Evolutionary conservation across 2,329 filamentous ascomycete genomes (phyloP).

Genomic region (Lithohypha guttulata): DNA sequence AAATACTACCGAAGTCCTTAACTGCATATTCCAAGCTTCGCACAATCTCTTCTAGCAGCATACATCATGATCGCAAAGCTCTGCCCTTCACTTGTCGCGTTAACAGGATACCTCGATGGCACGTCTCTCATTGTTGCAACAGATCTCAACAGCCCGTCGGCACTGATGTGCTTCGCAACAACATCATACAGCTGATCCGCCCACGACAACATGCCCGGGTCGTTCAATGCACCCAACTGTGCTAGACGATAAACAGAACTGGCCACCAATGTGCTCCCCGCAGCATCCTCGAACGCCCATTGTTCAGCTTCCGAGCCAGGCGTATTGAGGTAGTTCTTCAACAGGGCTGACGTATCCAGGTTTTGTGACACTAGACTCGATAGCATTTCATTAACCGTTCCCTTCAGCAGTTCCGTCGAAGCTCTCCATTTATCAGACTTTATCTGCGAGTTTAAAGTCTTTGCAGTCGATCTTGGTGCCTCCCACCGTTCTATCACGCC

Average conservation of each 20-base stretch:
- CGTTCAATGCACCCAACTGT: constrained; percentile 28
- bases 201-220: constrained; percentile 30
- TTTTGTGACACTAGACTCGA: not conserved
- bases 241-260: constrained; percentile 38
- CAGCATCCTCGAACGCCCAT: constrained; percentile 34
- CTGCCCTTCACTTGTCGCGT: constrained; percentile 16
- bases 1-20: not conserved
- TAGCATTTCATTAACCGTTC: constrained; percentile 17
- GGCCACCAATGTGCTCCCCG: constrained; percentile 38
- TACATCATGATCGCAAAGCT: constrained; percentile 17
- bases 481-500: constrained; percentile 26
- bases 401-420: constrained; percentile 26
- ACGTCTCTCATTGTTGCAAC: constrained; percentile 14
- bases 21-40: constrained; percentile 8
- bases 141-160: constrained; percentile 7
- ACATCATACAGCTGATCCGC: constrained; percentile 31
- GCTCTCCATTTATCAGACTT: too few relatives aligned
- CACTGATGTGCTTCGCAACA: constrained; percentile 28
- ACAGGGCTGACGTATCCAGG: constrained; percentile 19
- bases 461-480: too few relatives aligned
- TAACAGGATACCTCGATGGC: constrained; percentile 9
- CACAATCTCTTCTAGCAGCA: constrained; percentile 13
- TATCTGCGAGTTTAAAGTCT: too few relatives aligned
- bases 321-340: constrained; percentile 40
- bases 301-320: not conserved